Evolutionary conservation across 148 eudicot genomes (phyloP).

Genomic region (Rheum nobile): DNA sequence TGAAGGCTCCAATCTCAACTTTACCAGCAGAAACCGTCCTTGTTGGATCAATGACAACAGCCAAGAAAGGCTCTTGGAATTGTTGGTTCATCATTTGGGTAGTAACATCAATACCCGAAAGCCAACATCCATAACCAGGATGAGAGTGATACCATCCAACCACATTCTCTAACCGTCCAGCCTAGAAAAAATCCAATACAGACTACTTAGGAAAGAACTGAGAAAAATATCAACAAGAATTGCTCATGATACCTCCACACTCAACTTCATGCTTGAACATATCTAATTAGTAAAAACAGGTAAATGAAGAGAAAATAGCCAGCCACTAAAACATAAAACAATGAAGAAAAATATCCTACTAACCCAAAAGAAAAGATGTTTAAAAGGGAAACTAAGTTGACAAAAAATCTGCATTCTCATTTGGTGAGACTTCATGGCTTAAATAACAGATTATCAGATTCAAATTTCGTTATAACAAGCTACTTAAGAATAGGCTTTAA

Average conservation of each 20-base stretch:
- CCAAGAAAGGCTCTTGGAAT: constrained; percentile 91
- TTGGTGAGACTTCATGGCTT: not conserved
- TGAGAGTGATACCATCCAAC: constrained; percentile 99
- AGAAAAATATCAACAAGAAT: not conserved
- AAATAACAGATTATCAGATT: not conserved
- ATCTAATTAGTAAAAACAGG: too few relatives aligned
- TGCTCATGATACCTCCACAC: too few relatives aligned
- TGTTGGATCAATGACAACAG: constrained; percentile 97
- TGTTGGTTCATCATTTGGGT: constrained; percentile 98
- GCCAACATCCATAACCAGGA: constrained; percentile 99
- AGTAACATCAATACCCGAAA: constrained; percentile 93
- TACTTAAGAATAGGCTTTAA: not conserved
- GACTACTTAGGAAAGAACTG: not conserved
- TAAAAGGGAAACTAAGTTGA: not conserved
- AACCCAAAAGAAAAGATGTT: too few relatives aligned
- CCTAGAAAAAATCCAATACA: constrained; percentile 28
- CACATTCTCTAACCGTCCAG: constrained; percentile 90
- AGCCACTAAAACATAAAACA: too few relatives aligned
- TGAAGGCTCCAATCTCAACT: constrained; percentile 95
- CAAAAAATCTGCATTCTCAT: not conserved
- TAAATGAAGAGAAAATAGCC: too few relatives aligned
- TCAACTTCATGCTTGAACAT: too few relatives aligned
- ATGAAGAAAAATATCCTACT: too few relatives aligned
- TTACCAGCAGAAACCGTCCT: constrained; percentile 98
- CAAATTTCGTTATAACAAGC: not conserved